phyloP scores from a whole-genome alignment of 768 basidiomycete genomes.

The Cystofilobasidium bisporidii region DNA sequence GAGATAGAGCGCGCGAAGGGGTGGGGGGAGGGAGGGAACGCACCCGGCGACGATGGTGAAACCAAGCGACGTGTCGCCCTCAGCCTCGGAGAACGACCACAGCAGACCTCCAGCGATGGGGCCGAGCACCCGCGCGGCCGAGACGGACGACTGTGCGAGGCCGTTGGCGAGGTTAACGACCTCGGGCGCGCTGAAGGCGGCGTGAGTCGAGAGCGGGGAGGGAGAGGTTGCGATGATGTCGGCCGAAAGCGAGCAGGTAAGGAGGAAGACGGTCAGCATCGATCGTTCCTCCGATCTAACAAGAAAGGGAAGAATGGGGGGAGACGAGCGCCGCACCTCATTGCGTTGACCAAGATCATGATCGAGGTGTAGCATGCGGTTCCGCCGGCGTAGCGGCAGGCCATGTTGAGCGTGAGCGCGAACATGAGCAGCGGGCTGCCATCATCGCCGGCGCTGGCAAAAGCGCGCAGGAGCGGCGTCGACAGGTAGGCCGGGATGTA shows the following conservation, averaged over 20 bases:
- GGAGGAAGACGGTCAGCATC: not conserved
- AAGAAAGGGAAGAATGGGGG: not conserved
- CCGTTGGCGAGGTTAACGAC: constrained; percentile 58
- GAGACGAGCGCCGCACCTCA: constrained; percentile 41
- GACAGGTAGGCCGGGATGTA: constrained; percentile 85
- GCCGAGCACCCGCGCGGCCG: constrained; percentile 80
- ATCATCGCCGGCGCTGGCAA: constrained; percentile 60
- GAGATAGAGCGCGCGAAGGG: too few species aligned
- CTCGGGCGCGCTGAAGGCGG: constrained; percentile 5
- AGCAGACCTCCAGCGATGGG: constrained; percentile 43
- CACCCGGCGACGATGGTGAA: constrained; percentile 16
- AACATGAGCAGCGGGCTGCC: constrained; percentile 73
- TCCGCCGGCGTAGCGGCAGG: constrained; percentile 53
- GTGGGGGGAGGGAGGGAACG: not conserved
- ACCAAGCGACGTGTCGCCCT: constrained; percentile 5
- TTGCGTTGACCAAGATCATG: constrained; percentile 72
- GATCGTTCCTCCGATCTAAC: too few species aligned
- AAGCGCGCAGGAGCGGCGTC: constrained; percentile 57
- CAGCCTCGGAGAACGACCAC: constrained; percentile 19
- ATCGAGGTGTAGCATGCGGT: constrained; percentile 53
- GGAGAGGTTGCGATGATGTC: too few species aligned
- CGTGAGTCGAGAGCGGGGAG: too few species aligned
- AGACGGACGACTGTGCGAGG: constrained; percentile 88
- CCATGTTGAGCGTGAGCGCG: constrained; percentile 45
- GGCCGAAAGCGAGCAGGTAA: too few species aligned